Evolutionary conservation across 768 basidiomycete genomes (phyloP).

Genomic region (Macrolepiota dolichaula): DNA sequence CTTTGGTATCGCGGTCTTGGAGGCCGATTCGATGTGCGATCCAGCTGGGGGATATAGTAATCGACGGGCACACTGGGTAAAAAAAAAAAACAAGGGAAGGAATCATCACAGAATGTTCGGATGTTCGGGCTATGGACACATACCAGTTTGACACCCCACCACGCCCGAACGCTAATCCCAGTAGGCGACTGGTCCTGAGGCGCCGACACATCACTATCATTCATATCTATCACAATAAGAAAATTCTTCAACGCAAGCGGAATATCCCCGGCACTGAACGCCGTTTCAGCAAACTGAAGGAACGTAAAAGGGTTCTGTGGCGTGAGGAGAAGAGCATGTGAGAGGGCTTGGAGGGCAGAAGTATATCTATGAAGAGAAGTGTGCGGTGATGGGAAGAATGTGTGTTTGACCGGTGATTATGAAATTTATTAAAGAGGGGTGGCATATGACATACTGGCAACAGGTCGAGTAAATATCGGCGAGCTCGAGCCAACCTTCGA

Average conservation of each 20-base stretch:
- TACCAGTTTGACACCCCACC: slow-evolving; percentile 84
- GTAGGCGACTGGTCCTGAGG: slow-evolving; percentile 37
- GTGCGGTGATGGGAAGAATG: too few relatives aligned
- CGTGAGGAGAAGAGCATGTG: slow-evolving; percentile 77
- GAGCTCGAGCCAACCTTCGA: slow-evolving; percentile 86
- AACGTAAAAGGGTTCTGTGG: slow-evolving; percentile 86
- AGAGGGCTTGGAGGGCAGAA: slow-evolving; percentile 67
- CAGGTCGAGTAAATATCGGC: slow-evolving; percentile 75
- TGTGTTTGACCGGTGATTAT: background rate
- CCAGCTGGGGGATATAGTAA: slow-evolving; percentile 38
- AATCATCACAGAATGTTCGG: too few relatives aligned
- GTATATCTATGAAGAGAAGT: slow-evolving; percentile 51
- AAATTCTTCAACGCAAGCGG: slow-evolving; percentile 78
- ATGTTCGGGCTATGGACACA: too few relatives aligned
- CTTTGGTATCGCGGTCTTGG: slow-evolving; percentile 56
- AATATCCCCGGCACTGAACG: slow-evolving; percentile 74
- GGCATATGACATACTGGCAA: slow-evolving; percentile 56
- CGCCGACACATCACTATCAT: slow-evolving; percentile 48
- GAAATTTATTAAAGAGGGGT: background rate
- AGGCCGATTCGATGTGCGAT: slow-evolving; percentile 42
- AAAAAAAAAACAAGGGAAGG: too few relatives aligned
- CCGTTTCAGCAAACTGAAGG: slow-evolving; percentile 85
- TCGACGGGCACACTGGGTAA: slow-evolving; percentile 54
- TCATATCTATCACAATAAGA: slow-evolving; percentile 78
- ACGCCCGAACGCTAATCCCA: slow-evolving; percentile 67